Conservation (phyloP, 2,329 filamentous ascomycete genomes). For the Botrytis tulipae region DNA sequence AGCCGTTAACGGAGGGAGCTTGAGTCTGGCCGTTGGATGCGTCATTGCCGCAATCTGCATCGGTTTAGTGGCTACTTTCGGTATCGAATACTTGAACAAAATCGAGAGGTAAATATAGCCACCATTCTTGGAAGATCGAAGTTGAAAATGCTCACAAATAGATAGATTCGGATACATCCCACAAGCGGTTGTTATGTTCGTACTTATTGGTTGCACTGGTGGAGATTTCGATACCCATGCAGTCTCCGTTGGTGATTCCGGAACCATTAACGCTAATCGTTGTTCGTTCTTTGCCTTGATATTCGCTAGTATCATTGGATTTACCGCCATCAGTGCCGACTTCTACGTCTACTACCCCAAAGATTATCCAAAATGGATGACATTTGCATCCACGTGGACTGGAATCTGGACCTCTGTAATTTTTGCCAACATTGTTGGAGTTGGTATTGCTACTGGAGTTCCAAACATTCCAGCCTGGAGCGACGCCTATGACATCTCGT, state of each 20-base stretch:
- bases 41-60: conserved; percentile 29
- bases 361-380: conserved; percentile 34
- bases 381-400: conserved; percentile 24
- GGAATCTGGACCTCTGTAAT: conserved; percentile 23
- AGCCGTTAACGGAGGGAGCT: conserved; percentile 23
- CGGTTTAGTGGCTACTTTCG: conserved; percentile 23
- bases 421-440: conserved; percentile 25
- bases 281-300: conserved; percentile 53
- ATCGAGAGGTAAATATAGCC: conserved; percentile 20
- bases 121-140: not conserved
- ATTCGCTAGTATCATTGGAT: conserved; percentile 35
- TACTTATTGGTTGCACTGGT: conserved; percentile 56
- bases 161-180: conserved; percentile 49
- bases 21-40: conserved; percentile 13
- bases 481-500: conserved; percentile 22
- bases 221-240: conserved; percentile 53
- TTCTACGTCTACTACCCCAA: conserved; percentile 30
- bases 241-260: conserved; percentile 47
- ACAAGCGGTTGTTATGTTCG: conserved; percentile 54
- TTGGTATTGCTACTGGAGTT: conserved; percentile 26
- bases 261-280: conserved; percentile 50
- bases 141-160: not conserved
- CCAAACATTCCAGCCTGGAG: conserved; percentile 23
- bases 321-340: conserved; percentile 25
- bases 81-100: conserved; percentile 24